phyloP scores from a whole-genome alignment of 2,329 filamentous ascomycete species.

The Ascocoryne sarcoides region DNA sequence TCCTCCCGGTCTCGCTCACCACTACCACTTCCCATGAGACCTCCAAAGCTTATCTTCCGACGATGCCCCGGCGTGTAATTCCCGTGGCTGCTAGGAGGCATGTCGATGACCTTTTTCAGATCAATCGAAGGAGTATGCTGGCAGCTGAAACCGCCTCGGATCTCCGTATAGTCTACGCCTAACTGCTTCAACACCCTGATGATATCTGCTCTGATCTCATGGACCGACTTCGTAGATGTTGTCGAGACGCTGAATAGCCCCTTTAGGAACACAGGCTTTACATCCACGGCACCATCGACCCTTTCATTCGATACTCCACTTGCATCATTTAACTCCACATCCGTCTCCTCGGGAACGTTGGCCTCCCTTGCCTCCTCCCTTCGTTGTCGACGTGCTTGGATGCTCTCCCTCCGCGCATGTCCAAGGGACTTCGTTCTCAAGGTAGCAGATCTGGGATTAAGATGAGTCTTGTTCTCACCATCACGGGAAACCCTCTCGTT shows the following conservation, averaged over 20 bases:
- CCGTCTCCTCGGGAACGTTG: constrained; percentile 85
- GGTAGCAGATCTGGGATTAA: constrained; percentile 51
- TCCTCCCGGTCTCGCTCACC: constrained; percentile 62
- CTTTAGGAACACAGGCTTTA: constrained; percentile 92
- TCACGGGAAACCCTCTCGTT: constrained; percentile 41
- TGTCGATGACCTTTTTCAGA: constrained; percentile 61
- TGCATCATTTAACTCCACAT: constrained; percentile 61
- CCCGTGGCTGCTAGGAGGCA: constrained; percentile 42
- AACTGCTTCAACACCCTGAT: constrained; percentile 82
- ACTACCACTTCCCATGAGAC: constrained; percentile 43
- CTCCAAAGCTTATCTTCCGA: constrained; percentile 78
- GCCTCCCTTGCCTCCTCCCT: constrained; percentile 65
- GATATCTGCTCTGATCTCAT: constrained; percentile 79
- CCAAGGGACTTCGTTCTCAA: constrained; percentile 79
- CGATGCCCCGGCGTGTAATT: constrained; percentile 51
- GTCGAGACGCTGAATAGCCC: constrained; percentile 96
- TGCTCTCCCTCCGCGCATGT: constrained; percentile 83
- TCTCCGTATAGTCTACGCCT: constrained; percentile 84
- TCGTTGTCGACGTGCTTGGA: constrained; percentile 72
- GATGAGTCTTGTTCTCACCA: constrained; percentile 39
- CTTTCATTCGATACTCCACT: constrained; percentile 53
- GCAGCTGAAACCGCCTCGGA: constrained; percentile 88
- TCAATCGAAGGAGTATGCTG: constrained; percentile 85
- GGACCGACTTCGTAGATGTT: constrained; percentile 83
- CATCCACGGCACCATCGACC: constrained; percentile 62